A percentile compares a stretch with the other conserved stretches of the same genome.
Evolutionary conservation across 371 early-diverging fungal species (phyloP).

Genomic region (Mortierella sp.): DNA sequence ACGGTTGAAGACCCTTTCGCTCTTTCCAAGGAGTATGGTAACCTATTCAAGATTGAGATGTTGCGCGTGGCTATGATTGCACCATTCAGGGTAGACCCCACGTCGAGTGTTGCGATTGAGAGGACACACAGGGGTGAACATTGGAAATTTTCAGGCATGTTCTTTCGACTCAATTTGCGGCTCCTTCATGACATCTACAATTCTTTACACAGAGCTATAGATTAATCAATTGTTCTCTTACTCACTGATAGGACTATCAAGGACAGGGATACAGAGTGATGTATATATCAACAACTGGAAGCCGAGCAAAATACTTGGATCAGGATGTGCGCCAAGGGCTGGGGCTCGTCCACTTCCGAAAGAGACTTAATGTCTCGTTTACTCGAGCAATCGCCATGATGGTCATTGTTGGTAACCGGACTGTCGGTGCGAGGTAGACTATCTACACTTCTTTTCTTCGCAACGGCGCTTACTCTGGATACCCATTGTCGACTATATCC

Average conservation of each 20-base stretch:
- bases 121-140: slow-evolving; percentile 49
- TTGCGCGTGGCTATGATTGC: slow-evolving; percentile 59
- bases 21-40: slow-evolving; percentile 3
- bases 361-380: slow-evolving; percentile 64
- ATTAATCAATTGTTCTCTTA: too few species aligned
- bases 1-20: slow-evolving; percentile 26
- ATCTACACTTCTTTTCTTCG: slow-evolving; percentile 51
- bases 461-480: slow-evolving; percentile 45
- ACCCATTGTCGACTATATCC: slow-evolving; percentile 37
- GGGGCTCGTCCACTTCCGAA: slow-evolving; percentile 57
- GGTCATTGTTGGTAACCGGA: slow-evolving; percentile 55
- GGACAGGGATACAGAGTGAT: slow-evolving; percentile 61
- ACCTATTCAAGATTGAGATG: slow-evolving; percentile 24
- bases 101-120: slow-evolving; percentile 47
- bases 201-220: too few species aligned
- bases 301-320: slow-evolving; percentile 45
- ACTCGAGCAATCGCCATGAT: slow-evolving; percentile 60
- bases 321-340: slow-evolving; percentile 55
- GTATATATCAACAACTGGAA: slow-evolving; percentile 59
- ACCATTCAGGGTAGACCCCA: slow-evolving; percentile 56
- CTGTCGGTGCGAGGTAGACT: slow-evolving; percentile 47
- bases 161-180: too few species aligned
- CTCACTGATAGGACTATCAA: slow-evolving; percentile 54
- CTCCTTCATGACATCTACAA: too few species aligned
- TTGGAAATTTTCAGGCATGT: slow-evolving; percentile 49